Evolutionary conservation across 345 rosid species (phyloP).

Genomic region (Salix dunnii): DNA sequence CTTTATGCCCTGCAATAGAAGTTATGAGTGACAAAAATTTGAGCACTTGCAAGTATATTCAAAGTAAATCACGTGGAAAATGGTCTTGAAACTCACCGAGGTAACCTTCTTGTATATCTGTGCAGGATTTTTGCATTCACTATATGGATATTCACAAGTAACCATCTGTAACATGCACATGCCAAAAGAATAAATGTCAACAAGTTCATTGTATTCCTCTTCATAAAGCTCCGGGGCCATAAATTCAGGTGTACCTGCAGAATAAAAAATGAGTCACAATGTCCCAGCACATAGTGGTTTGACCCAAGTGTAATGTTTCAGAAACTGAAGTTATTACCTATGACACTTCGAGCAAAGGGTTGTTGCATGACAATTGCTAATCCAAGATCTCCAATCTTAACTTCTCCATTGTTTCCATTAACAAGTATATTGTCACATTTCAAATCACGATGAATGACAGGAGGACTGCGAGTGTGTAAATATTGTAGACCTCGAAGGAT

Average conservation of each 20-base stretch:
- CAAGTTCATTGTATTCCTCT: conserved; percentile 91
- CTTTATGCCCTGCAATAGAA: conserved; percentile 57
- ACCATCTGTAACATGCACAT: conserved; percentile 95
- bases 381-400: conserved; percentile 95
- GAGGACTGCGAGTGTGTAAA: conserved; percentile 87
- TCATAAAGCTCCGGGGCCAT: conserved; percentile 97
- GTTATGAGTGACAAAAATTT: not conserved
- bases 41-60: not conserved
- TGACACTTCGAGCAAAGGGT: conserved; percentile 89
- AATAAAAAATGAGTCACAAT: conserved; percentile 5
- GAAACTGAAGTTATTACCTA: conserved; percentile 39
- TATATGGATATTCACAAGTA: conserved; percentile 80
- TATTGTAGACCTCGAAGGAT: conserved; percentile 78
- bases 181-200: conserved; percentile 88
- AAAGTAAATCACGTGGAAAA: not conserved
- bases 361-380: conserved; percentile 69
- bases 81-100: conserved; percentile 46
- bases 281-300: not conserved
- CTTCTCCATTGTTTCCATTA: conserved; percentile 94
- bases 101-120: conserved; percentile 97
- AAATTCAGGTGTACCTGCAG: conserved; percentile 79
- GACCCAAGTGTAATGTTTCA: not conserved
- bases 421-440: conserved; percentile 95
- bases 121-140: conserved; percentile 87
- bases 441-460: conserved; percentile 92